Evolutionary conservation across 1,284 basidiomycete species (phyloP).

Genomic region (Tilletia setariae): DNA sequence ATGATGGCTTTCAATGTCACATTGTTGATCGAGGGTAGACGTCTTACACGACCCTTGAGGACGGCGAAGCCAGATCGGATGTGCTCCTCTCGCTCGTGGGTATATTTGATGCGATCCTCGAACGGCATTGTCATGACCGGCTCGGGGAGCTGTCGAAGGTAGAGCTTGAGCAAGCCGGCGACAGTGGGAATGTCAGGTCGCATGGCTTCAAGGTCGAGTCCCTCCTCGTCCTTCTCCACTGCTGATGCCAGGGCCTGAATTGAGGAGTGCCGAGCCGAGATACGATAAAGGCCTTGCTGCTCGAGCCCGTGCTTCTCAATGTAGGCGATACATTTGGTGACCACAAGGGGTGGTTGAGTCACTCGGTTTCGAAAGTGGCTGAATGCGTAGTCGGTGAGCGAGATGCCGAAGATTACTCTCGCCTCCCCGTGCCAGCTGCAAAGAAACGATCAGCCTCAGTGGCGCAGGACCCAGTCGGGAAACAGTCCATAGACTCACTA

Average conservation of each 20-base stretch:
- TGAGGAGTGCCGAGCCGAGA: slow-evolving; percentile 72
- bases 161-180: slow-evolving; percentile 86
- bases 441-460: neutral
- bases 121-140: slow-evolving; percentile 76
- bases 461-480: neutral
- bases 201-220: slow-evolving; percentile 71
- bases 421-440: slow-evolving; percentile 78
- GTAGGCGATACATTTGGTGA: slow-evolving; percentile 78
- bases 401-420: slow-evolving; percentile 82
- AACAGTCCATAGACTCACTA: slow-evolving; percentile 56
- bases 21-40: slow-evolving; percentile 74
- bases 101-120: slow-evolving; percentile 67
- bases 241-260: slow-evolving; percentile 81
- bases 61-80: slow-evolving; percentile 56
- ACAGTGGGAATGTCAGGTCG: slow-evolving; percentile 84
- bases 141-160: slow-evolving; percentile 85
- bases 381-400: slow-evolving; percentile 85
- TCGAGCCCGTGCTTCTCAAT: slow-evolving; percentile 66
- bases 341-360: slow-evolving; percentile 66
- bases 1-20: slow-evolving; percentile 81
- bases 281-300: slow-evolving; percentile 64
- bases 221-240: slow-evolving; percentile 83
- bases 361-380: slow-evolving; percentile 67
- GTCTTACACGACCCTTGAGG: slow-evolving; percentile 45
- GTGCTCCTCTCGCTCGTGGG: slow-evolving; percentile 61